A percentile compares a stretch with the other conserved stretches of the same genome.
Evolutionary conservation across 345 rosid species (phyloP).

Genomic region (Lepidium aucheri): DNA sequence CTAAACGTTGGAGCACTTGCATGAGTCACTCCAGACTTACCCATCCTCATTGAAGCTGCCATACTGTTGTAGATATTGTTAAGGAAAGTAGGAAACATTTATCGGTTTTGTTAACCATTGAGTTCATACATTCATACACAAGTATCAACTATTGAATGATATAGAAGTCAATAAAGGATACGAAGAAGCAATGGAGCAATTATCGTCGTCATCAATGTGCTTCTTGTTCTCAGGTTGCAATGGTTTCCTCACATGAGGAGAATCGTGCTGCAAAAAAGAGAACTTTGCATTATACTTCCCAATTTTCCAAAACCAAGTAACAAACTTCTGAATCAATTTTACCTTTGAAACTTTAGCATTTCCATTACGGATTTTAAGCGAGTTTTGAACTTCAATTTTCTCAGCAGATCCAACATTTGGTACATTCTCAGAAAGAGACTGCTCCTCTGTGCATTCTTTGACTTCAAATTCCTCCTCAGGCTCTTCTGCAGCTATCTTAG

Average conservation of each 20-base stretch:
- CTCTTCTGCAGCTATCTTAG: constrained; percentile 44
- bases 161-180: constrained; percentile 44
- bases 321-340: background rate
- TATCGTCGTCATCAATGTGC: constrained; percentile 76
- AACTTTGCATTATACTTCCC: background rate
- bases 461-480: constrained; percentile 51
- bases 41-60: constrained; percentile 45
- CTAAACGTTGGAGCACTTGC: constrained; percentile 89
- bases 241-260: constrained; percentile 47
- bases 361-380: constrained; percentile 12
- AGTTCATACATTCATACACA: background rate
- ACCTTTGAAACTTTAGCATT: constrained; percentile 17
- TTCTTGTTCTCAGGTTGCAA: constrained; percentile 49
- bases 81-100: constrained; percentile 15
- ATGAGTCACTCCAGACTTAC: constrained; percentile 57
- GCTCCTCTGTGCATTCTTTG: constrained; percentile 37
- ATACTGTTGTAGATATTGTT: constrained; percentile 18
- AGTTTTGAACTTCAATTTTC: background rate
- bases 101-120: background rate
- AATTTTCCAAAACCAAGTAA: background rate
- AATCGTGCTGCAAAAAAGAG: constrained; percentile 40
- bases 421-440: constrained; percentile 13
- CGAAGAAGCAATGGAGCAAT: constrained; percentile 78
- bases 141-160: background rate
- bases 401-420: constrained; percentile 10